These are phyloP conservation scores for Magnusiomyces sp. DNA, from an alignment of 1,139 yeast species.

Conservation along the genomic window DNA sequence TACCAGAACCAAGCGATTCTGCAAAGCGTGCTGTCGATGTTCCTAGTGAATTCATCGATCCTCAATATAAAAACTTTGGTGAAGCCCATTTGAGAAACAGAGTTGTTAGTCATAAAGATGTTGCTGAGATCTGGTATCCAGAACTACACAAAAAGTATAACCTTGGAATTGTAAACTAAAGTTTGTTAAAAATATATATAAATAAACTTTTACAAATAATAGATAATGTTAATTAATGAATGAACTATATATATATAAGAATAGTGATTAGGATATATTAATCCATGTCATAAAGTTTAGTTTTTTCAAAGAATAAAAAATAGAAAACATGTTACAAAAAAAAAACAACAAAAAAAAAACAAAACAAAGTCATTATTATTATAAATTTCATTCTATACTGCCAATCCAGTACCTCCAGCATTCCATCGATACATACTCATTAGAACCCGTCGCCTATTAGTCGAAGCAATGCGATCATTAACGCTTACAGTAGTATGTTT, in stretches of 20 bases:
- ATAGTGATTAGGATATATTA: too few species aligned
- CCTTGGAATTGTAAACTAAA: neutral
- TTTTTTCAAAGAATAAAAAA: neutral
- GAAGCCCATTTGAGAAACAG: slow-evolving; percentile 55
- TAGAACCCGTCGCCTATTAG: slow-evolving; percentile 24
- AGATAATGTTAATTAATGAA: neutral
- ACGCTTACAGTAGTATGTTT: slow-evolving; percentile 16
- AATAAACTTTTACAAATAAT: neutral
- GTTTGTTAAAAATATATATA: neutral
- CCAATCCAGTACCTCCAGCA: slow-evolving; percentile 28
- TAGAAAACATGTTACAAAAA: too few species aligned
- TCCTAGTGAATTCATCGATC: slow-evolving; percentile 31
- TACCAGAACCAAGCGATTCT: slow-evolving; percentile 26
- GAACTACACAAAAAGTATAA: slow-evolving; percentile 31
- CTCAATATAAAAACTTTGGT: slow-evolving; percentile 38
- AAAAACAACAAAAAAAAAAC: slow-evolving; percentile 1
- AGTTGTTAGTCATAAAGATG: slow-evolving; percentile 60
- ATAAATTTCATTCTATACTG: slow-evolving; percentile 17
- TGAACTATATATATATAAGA: neutral
- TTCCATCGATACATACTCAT: slow-evolving; percentile 27
- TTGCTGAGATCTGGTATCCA: slow-evolving; percentile 57
- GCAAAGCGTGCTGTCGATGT: slow-evolving; percentile 26
- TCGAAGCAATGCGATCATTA: slow-evolving; percentile 18
- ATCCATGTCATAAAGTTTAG: neutral
- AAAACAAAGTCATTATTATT: neutral